phyloP scores from a whole-genome alignment of 202 grass and related monocot genomes.

The Zizania palustris region DNA sequence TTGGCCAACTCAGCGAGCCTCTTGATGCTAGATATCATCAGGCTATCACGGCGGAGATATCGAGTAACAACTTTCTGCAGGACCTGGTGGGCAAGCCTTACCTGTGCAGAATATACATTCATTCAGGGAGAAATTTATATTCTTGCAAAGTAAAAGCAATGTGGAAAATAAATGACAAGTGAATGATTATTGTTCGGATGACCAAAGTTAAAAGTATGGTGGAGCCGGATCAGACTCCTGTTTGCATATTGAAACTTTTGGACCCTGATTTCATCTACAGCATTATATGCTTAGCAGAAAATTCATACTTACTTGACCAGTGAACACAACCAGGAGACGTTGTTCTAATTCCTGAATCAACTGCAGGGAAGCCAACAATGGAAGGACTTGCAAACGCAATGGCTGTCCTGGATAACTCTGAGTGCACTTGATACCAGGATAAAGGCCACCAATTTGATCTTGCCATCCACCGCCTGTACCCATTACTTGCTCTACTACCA shows the following conservation, averaged over 20 bases:
- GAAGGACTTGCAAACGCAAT: constrained; percentile 65
- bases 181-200: background rate
- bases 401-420: constrained; percentile 80
- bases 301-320: constrained; percentile 78
- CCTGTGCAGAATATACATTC: constrained; percentile 39
- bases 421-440: constrained; percentile 88
- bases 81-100: constrained; percentile 81
- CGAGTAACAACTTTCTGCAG: constrained; percentile 80
- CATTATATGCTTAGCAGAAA: constrained; percentile 32
- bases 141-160: background rate
- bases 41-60: constrained; percentile 73
- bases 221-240: background rate
- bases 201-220: background rate
- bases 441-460: constrained; percentile 90
- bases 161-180: constrained; percentile 10
- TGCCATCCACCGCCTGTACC: constrained; percentile 98
- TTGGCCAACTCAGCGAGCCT: constrained; percentile 76
- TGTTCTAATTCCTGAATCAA: constrained; percentile 66
- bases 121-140: background rate
- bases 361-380: constrained; percentile 46
- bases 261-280: background rate
- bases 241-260: background rate
- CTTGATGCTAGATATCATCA: constrained; percentile 86
- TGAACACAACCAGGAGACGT: constrained; percentile 86
- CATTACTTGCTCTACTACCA: constrained; percentile 91